Percentiles rank a stretch among this genome's conserved stretches.
Evolutionary conservation across 306 rosid genomes (phyloP).

Genomic region (Arachis hypogaea): DNA sequence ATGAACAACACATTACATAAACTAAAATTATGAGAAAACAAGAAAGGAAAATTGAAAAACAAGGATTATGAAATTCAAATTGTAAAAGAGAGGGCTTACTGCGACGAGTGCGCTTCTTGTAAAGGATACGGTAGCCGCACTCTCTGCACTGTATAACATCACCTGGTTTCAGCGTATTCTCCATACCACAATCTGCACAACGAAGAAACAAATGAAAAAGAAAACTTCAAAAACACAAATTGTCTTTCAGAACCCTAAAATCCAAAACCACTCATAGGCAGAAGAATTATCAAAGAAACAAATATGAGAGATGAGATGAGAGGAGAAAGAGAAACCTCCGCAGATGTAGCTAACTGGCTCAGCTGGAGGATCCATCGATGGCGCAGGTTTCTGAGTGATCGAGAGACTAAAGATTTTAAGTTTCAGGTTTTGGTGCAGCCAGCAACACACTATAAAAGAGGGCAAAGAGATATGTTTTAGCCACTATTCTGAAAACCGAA

Average conservation of each 20-base stretch:
- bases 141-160: slow-evolving; percentile 97
- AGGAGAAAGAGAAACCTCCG: slow-evolving; percentile 21
- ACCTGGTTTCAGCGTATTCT: slow-evolving; percentile 80
- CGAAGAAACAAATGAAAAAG: not conserved
- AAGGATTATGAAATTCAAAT: not conserved
- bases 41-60: not conserved
- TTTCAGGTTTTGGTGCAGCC: not conserved
- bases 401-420: not conserved
- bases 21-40: not conserved
- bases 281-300: not conserved
- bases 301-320: not conserved
- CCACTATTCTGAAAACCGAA: too few relatives aligned
- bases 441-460: too few relatives aligned
- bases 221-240: not conserved
- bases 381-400: not conserved
- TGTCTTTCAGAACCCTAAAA: not conserved
- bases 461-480: too few relatives aligned
- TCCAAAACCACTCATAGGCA: too few relatives aligned
- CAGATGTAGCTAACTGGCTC: slow-evolving; percentile 42
- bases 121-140: slow-evolving; percentile 91
- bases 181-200: slow-evolving; percentile 84
- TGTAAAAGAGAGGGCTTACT: slow-evolving; percentile 48
- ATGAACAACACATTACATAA: not conserved
- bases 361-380: slow-evolving; percentile 39
- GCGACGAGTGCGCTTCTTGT: slow-evolving; percentile 99